Evolutionary conservation across 106 monocot species (phyloP).

Genomic region (Platanthera zijinensis): DNA sequence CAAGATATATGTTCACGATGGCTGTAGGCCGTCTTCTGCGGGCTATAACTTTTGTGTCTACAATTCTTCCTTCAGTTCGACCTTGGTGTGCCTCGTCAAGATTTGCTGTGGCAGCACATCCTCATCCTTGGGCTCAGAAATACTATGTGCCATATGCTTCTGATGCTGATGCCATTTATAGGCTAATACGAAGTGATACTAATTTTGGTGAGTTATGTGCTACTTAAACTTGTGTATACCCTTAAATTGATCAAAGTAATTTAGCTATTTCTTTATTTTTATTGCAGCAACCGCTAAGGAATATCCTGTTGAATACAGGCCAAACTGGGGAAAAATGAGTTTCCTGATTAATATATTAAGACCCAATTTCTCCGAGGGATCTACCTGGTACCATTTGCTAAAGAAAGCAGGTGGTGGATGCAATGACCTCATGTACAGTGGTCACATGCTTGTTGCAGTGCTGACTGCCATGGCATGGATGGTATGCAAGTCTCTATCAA

Average conservation of each 20-base stretch:
- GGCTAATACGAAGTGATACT: slow-evolving; percentile 50
- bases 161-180: slow-evolving; percentile 51
- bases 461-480: slow-evolving; percentile 99
- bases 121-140: slow-evolving; percentile 96
- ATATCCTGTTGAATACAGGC: slow-evolving; percentile 66
- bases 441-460: slow-evolving; percentile 94
- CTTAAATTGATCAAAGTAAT: neutral
- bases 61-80: slow-evolving; percentile 81
- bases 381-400: slow-evolving; percentile 80
- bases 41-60: slow-evolving; percentile 76
- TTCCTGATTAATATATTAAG: slow-evolving; percentile 69
- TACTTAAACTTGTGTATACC: neutral
- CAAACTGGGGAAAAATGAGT: slow-evolving; percentile 90
- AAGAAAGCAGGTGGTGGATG: slow-evolving; percentile 91
- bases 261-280: neutral
- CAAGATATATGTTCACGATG: slow-evolving; percentile 98
- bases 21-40: slow-evolving; percentile 88
- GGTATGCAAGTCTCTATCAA: slow-evolving; percentile 24
- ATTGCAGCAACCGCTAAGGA: slow-evolving; percentile 38
- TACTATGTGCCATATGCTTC: slow-evolving; percentile 83
- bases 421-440: slow-evolving; percentile 95
- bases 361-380: slow-evolving; percentile 54
- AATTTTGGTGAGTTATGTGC: slow-evolving; percentile 43
- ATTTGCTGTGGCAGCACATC: slow-evolving; percentile 61
- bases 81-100: slow-evolving; percentile 83